Conservation (phyloP, 805 yeast species). For the Brettanomyces sp. region DNA sequence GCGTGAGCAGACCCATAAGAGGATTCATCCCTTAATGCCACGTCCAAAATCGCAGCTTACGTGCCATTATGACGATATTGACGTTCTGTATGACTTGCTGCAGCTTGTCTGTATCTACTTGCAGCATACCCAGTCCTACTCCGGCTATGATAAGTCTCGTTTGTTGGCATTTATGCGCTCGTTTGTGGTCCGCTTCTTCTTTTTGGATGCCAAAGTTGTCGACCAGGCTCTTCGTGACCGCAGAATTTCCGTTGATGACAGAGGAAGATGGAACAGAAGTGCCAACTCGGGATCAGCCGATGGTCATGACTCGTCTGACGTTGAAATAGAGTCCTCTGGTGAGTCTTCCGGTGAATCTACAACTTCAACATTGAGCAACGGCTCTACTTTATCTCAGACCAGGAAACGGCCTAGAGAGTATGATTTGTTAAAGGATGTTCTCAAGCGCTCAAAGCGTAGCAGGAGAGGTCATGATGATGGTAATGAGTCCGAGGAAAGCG, state of each 20-base stretch:
- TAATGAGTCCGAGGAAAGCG: neutral
- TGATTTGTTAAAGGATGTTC: conserved; percentile 52
- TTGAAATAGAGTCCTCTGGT: neutral
- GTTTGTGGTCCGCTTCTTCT: conserved; percentile 67
- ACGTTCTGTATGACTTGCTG: conserved; percentile 65
- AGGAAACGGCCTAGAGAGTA: conserved; percentile 45
- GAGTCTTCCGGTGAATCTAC: neutral
- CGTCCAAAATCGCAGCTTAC: conserved; percentile 63
- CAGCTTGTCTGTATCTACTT: conserved; percentile 60
- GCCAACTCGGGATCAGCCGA: neutral
- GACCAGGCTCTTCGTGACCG: conserved; percentile 6
- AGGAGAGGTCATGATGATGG: conserved; percentile 4
- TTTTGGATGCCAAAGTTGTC: conserved; percentile 39
- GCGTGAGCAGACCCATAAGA: conserved; percentile 81
- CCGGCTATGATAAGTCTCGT: conserved; percentile 72
- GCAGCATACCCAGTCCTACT: conserved; percentile 61
- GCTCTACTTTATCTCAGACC: conserved; percentile 21
- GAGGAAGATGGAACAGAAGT: conserved; percentile 5
- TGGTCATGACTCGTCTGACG: conserved; percentile 4
- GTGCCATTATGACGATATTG: conserved; percentile 55
- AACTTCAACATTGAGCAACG: neutral
- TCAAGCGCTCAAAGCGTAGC: conserved; percentile 31
- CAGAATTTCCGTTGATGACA: conserved; percentile 2
- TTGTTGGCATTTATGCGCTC: conserved; percentile 61
- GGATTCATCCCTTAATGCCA: conserved; percentile 79